phyloP scores from a whole-genome alignment of 768 basidiomycete species.

The Hirschioporus abietinus region DNA sequence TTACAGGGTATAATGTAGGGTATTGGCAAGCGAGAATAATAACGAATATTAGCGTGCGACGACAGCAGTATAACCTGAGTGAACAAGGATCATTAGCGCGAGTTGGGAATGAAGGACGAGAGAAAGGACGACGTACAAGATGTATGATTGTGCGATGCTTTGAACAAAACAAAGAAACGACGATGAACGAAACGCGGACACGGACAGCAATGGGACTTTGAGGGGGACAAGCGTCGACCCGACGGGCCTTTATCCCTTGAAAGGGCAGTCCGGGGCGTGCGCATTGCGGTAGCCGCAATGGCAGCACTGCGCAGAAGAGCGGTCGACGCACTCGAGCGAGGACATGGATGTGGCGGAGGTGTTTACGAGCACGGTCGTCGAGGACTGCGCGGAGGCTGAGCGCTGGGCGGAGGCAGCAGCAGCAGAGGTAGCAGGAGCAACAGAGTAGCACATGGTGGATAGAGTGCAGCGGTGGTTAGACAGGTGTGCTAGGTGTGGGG shows the following conservation, averaged over 20 bases:
- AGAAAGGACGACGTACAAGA: not conserved
- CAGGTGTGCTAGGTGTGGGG: not conserved
- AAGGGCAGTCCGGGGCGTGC: slow-evolving; percentile 57
- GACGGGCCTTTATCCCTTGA: slow-evolving; percentile 37
- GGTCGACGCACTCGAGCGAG: slow-evolving; percentile 28
- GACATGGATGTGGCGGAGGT: not conserved
- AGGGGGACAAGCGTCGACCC: too few relatives aligned
- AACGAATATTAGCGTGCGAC: not conserved
- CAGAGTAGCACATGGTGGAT: not conserved
- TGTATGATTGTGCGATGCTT: slow-evolving; percentile 1
- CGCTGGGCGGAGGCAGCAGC: not conserved
- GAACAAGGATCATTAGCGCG: not conserved
- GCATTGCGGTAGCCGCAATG: slow-evolving; percentile 69
- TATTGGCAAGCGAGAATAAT: not conserved
- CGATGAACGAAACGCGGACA: not conserved
- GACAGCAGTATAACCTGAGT: not conserved
- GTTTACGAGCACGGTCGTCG: not conserved
- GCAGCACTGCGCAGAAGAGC: slow-evolving; percentile 71
- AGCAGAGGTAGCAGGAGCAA: not conserved
- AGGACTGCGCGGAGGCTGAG: not conserved
- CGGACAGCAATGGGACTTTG: too few relatives aligned
- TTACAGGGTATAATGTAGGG: not conserved
- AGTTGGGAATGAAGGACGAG: not conserved
- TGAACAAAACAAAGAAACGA: not conserved
- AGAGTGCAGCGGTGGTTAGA: too few relatives aligned